phyloP scores from a whole-genome alignment of 2,329 filamentous ascomycete genomes.

The Ramularia endophylla region DNA sequence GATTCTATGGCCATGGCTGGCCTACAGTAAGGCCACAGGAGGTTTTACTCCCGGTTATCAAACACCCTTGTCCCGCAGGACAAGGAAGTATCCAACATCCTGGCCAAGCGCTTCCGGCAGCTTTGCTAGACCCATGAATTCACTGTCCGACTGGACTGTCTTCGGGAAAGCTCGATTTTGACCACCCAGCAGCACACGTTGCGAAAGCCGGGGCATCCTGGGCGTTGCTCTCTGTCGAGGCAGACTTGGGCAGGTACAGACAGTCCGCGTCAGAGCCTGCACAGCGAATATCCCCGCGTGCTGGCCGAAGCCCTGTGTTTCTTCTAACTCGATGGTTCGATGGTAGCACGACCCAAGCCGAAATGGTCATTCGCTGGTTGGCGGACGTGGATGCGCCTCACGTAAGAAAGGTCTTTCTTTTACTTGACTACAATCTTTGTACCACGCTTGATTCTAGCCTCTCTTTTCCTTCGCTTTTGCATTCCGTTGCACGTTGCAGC shows the following conservation, averaged over 20 bases:
- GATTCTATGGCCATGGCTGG: conserved; percentile 12
- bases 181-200: neutral
- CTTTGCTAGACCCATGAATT: conserved; percentile 1
- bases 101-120: conserved; percentile 7
- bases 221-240: conserved; percentile 11
- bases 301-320: conserved; percentile 16
- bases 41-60: conserved; percentile 12
- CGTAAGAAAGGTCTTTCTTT: conserved; percentile 20
- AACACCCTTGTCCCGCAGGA: conserved; percentile 6
- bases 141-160: too few relatives aligned
- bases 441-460: conserved; percentile 19
- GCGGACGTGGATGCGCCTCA: conserved; percentile 20
- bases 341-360: conserved; percentile 20
- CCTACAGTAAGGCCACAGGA: conserved; percentile 9
- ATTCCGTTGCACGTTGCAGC: conserved; percentile 3
- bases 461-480: conserved; percentile 3
- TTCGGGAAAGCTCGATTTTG: too few relatives aligned
- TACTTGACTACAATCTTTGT: conserved; percentile 19
- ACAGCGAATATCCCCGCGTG: conserved; percentile 21
- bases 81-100: too few relatives aligned
- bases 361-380: conserved; percentile 20
- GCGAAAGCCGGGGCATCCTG: conserved; percentile 14
- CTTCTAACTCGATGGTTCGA: conserved; percentile 21
- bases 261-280: conserved; percentile 19
- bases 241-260: conserved; percentile 17